Evolutionary conservation across 2,329 filamentous ascomycete species (phyloP).

Genomic region (Talaromyces sp.): DNA sequence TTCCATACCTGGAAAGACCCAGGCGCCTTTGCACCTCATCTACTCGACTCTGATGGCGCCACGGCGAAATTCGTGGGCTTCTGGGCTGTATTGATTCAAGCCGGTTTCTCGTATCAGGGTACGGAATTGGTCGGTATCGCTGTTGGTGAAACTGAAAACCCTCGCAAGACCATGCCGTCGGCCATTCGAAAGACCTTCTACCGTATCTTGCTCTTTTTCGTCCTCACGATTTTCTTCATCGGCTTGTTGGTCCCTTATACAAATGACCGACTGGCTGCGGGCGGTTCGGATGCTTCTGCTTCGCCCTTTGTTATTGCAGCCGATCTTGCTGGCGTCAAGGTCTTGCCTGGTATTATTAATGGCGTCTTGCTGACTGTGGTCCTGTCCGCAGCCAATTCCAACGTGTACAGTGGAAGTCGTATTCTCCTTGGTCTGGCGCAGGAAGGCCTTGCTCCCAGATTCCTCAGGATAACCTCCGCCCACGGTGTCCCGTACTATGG

Average conservation of each 20-base stretch:
- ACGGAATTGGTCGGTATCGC: constrained; percentile 53
- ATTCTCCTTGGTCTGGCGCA: constrained; percentile 63
- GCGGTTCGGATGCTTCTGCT: constrained; percentile 50
- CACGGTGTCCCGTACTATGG: constrained; percentile 60
- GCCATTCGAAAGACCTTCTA: constrained; percentile 57
- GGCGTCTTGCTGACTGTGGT: constrained; percentile 72
- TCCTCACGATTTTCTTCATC: constrained; percentile 54
- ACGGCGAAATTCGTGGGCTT: constrained; percentile 50
- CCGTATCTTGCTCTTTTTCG: constrained; percentile 59
- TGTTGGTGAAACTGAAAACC: constrained; percentile 56
- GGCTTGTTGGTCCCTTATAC: constrained; percentile 55
- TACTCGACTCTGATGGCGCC: constrained; percentile 39
- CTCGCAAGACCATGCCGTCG: constrained; percentile 54
- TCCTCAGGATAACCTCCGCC: constrained; percentile 58
- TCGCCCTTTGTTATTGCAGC: constrained; percentile 43
- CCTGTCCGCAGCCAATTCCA: constrained; percentile 71
- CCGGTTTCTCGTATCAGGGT: constrained; percentile 52
- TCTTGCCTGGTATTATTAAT: constrained; percentile 68
- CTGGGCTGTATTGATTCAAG: constrained; percentile 47
- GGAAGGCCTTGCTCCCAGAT: constrained; percentile 56
- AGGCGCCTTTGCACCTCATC: constrained; percentile 45
- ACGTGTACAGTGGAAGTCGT: constrained; percentile 67
- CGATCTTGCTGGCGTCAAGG: constrained; percentile 55
- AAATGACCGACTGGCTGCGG: constrained; percentile 42
- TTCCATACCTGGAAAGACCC: constrained; percentile 50